Base-by-base conservation (phyloP, 257 asterid species). In the Rauvolfia tetraphylla region DNA sequence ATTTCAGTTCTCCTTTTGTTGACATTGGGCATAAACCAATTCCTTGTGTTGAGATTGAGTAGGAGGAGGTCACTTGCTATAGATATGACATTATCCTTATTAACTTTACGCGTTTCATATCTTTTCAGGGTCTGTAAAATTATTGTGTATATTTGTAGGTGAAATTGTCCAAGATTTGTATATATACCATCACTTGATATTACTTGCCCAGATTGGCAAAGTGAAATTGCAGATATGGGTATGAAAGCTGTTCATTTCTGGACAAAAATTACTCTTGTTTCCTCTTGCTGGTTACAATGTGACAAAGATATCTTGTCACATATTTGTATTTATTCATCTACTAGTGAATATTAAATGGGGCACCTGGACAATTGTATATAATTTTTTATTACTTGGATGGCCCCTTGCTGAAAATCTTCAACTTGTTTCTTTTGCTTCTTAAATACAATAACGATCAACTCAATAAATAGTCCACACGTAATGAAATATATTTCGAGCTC, bases 391-490 rank as follows among this genome's bases (percentile, higher is more conserved):
- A 68, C 34, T 22, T n/a, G 29, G 73, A 82, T 84, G 89, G 88
- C 89, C 90, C 89, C 49, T 78, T 70, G 81, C 80, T 81, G 85
- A 85, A 83, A n/a, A 89, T 87, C 86, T 81, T 73, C 87, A 73
- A 62, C 74, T 82, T 78, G 87, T 82, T 78, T 84, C 71, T 73
- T 77, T 83, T 63, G 74, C 79, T 73, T 86, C 80, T 44, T 61
- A 23, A 70, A 58, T 71, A 48, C 72, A 71, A 73, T 71, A 58
- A 86, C 86, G 88, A 73, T 86, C 89, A 86, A 65, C 76, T 72
- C 76, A 51, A 49, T 34, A 80, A 22, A 74, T 49, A 39, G 79
- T 49, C 87, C 87, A 86, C 87, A 82, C 62, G 54, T 41, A 76
- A 75, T 75, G 75, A 51, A 75, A 62, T 56, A n/a, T 34, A 69